These are phyloP conservation scores for Trametes polyzona DNA, from an alignment of 1,284 basidiomycete genomes.

Conservation along the genomic window DNA sequence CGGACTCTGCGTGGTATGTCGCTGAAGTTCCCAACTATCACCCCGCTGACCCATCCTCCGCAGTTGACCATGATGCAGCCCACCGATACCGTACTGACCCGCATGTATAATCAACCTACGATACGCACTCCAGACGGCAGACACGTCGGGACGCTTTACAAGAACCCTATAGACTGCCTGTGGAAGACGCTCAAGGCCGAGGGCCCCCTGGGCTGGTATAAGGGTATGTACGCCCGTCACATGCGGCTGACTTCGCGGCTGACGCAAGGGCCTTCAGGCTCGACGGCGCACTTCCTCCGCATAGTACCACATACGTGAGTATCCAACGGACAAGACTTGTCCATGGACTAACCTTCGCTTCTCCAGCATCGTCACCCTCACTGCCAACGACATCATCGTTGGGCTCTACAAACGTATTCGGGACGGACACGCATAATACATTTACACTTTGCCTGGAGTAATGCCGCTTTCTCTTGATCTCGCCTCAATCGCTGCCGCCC, in stretches of 20 bases:
- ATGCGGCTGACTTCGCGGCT: neutral
- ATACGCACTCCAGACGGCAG: slow-evolving; percentile 73
- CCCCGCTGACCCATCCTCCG: slow-evolving; percentile 1
- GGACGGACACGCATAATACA: slow-evolving; percentile 15
- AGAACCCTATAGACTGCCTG: slow-evolving; percentile 92
- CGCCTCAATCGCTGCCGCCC: neutral
- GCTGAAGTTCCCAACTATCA: neutral
- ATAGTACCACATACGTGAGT: slow-evolving; percentile 91
- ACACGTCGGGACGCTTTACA: slow-evolving; percentile 80
- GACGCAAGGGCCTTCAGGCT: slow-evolving; percentile 52
- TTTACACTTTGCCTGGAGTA: neutral
- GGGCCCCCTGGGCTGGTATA: slow-evolving; percentile 91
- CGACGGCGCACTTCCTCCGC: slow-evolving; percentile 89
- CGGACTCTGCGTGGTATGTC: slow-evolving; percentile 87
- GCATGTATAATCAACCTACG: slow-evolving; percentile 97
- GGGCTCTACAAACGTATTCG: slow-evolving; percentile 64
- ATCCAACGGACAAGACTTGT: no score
- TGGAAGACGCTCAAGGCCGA: slow-evolving; percentile 95
- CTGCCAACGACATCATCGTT: slow-evolving; percentile 85
- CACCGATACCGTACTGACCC: slow-evolving; percentile 86
- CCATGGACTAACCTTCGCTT: neutral
- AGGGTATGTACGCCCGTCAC: slow-evolving; percentile 53
- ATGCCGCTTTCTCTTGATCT: neutral
- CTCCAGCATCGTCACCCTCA: slow-evolving; percentile 83
- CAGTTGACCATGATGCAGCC: slow-evolving; percentile 89